A percentile compares a stretch with the other conserved stretches of the same genome.
These are phyloP conservation scores for Plasmodium fragile DNA, from an alignment of 169 alveolate genomes.

Conservation along the genomic window DNA sequence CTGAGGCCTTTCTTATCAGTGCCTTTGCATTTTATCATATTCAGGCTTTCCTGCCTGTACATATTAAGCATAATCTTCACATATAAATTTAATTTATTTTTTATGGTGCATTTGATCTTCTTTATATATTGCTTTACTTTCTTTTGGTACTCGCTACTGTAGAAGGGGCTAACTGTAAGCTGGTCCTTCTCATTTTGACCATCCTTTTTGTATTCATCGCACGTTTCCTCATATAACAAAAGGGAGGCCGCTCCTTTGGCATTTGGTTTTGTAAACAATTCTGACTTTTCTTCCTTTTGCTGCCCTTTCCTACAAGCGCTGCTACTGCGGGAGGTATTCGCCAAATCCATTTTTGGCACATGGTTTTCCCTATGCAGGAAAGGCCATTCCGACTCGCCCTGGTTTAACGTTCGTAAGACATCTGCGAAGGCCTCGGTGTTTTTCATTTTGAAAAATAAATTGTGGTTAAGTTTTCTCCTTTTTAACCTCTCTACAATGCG, in stretches of 20 bases:
- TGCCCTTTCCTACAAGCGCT: not conserved
- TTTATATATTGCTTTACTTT: not conserved
- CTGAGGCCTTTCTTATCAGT: not conserved
- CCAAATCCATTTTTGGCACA: not conserved
- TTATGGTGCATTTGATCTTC: conserved; percentile 20
- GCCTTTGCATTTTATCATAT: not conserved
- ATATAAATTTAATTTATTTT: conserved; percentile 40
- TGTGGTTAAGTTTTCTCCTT: conserved; percentile 7
- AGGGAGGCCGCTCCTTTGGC: not conserved
- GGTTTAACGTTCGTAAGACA: not conserved
- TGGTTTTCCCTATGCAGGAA: not conserved
- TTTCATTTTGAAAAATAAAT: not conserved
- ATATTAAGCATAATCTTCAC: conserved; percentile 52
- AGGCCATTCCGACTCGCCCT: not conserved
- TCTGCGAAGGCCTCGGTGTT: not conserved
- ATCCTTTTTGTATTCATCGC: not conserved
- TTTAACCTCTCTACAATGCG: not conserved
- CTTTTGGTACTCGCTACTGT: not conserved
- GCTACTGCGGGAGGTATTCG: not conserved
- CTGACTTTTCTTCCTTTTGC: not conserved
- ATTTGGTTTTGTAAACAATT: not conserved
- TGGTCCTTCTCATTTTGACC: not conserved
- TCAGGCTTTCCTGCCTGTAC: conserved; percentile 28
- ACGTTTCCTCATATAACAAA: not conserved
- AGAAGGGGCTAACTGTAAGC: not conserved